Base-by-base conservation (phyloP, 1,284 basidiomycete species). In the Marasmius fiardii region DNA sequence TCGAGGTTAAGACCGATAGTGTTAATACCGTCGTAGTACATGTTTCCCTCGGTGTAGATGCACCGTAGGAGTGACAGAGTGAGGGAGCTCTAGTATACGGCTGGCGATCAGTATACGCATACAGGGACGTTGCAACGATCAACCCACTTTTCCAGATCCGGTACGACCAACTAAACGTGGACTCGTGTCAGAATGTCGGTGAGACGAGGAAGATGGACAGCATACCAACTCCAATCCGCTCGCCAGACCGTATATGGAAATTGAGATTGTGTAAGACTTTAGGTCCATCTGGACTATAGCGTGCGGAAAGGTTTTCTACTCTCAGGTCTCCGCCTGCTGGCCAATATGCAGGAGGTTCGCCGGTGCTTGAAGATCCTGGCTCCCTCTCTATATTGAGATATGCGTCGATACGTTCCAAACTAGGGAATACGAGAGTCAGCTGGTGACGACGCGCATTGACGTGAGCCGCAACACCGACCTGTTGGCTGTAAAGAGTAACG, bases 311-410 rank as follows among this genome's bases (percentile, higher is more conserved):
- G 14, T 77, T 76, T 59, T 90, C 81, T 0, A 90, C 85, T 7
- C 72, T 68, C 33, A 92, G 71, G 35, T 82, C 75, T 4, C 90
- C 90, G 41, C 83, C 87, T 0, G 85, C 78, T 0, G 90, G 90
- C 90, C 90, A 92, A 59, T 88, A 83, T 0, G 90, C 90, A 3
- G 90, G 87, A 21, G 90, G 89, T 45, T 76, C 71, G 6, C 82
- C 82, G 11, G 67, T 64, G 24, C 72, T 66, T 0, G 75, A 76
- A 1, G 79, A 64, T 53, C 75, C 72, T 1, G 80, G 80, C 65
- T 92, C 90, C 65, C 90, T 86, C 54, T 89, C 88, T 54, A 91
- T 88, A 12, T 75, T 68, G 45, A 89, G 68, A 65, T 92, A 92
- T 28, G 81, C 80, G 62, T 88, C 79, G 52, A 93, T 86, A 31